Base-by-base conservation (phyloP, 768 basidiomycete genomes). In the Termitomyces sp. region DNA sequence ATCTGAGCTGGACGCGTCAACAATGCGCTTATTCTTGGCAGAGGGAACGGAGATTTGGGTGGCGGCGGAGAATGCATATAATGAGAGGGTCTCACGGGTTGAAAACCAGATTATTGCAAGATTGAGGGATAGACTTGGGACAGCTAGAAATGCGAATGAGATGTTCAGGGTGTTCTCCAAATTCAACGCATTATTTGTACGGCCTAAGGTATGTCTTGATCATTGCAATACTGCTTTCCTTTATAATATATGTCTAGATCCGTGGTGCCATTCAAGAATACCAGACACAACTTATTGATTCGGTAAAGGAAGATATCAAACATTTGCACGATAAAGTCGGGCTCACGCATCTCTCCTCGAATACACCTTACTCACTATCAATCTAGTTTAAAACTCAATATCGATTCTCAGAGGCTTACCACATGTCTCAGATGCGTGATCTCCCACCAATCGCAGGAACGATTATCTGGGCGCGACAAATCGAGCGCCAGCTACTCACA, bases 101-200 rank as follows among this genome's bases (percentile, higher is more conserved):
- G 97, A 99, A 76, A 98, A 98, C 73, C 96, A 98, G 71, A 98
- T 98, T 68, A 98, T 98, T 70, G 90, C 96, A 16, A 80, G 92
- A 35, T 71, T 99, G 48, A 81, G 96, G 26, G 96, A 98, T 71
- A 80, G 92, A 58, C 79, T 98, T 11, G 97, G 94, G 14, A 96
- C 94, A 16, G 97, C 97, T 24, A 78, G 94, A 33, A 99, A 98
- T 70, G 96, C 97, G 16, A 96, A 97, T 70, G 97, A 98, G 74
- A 99, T 98, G 97, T 98, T 99, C 75, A 82, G 96, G 52, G 96
- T 98, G 46, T 98, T 99, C 72, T 95, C 93, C 18, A 96, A 96
- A 72, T 98, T 98, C 78, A 98, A 99, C 69, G 92, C 94, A 0
- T 73, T 98, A 36, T 97, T 98, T 68, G 95, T 98, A 36, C 79